Base-by-base conservation (phyloP, 257 asterid genomes). In the Solanum rostratum region DNA sequence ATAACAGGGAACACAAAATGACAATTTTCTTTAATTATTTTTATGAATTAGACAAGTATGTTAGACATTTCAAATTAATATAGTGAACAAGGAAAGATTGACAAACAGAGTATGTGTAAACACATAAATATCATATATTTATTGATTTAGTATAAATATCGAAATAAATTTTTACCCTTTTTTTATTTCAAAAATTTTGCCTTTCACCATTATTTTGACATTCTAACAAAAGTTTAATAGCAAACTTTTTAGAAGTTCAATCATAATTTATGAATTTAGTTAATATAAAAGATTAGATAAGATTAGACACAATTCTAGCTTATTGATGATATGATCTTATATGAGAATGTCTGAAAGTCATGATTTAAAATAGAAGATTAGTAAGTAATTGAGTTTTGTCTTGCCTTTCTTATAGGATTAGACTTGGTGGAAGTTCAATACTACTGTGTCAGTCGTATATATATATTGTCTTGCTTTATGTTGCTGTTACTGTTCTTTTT, bases 271-370 rank as follows among this genome's bases (percentile, higher is more conserved):
- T 6, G 2, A 27, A 27, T 63, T 63, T 4, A 15, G 2, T 63
- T 2, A 18, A 27, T 22, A 55, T 55, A 19, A 1, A 55, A 55
- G 62, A 55, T 18, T 55, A 55, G 12, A 55, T 0, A 18, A 18
- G 2, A 55, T 5, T 7, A 18, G 0, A 20, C 13, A 20, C 6
- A 57, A 57, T 20, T 57, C n/a, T 20, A 57, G 3, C 7, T 57
- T 57, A 57, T 57, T 27, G 0, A n/a, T n/a, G 3, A 57, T n/a
- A 57, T 57, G 7, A 1, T 3, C 0, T 57, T 57, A 57, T 0
- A n/a, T n/a, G n/a, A 2, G 1, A 57, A 12, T 1, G 0, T n/a
- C 10, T n/a, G 15, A n/a, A 20, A 57, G n/a, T 57, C 0, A 10
- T 12, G 9, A 8, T 7, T 55, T 27, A n/a, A 3, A 14, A n/a